A percentile compares a stretch with the other conserved stretches of the same genome.
Evolutionary conservation across 2,329 filamentous ascomycete genomes (phyloP).

Genomic region (Stenocarpella maydis): DNA sequence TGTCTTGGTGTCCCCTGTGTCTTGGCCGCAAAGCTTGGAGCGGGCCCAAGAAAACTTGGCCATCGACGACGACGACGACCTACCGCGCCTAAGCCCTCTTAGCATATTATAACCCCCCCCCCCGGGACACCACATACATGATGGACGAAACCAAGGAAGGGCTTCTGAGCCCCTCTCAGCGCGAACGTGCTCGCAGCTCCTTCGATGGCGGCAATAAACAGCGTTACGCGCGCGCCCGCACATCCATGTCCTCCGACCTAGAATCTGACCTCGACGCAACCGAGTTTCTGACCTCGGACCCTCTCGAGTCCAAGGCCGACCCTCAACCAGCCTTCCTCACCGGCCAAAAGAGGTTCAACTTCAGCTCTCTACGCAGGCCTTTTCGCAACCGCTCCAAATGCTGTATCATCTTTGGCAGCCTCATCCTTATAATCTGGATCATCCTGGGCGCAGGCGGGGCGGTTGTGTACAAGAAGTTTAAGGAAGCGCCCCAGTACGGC

Average conservation of each 20-base stretch:
- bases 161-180: conserved; percentile 32
- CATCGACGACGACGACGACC: not conserved
- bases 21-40: not conserved
- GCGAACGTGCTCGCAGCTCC: conserved; percentile 11
- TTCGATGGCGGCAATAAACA: conserved; percentile 9
- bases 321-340: conserved; percentile 35
- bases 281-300: conserved; percentile 42
- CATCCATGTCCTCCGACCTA: conserved; percentile 36
- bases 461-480: conserved; percentile 59
- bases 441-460: conserved; percentile 52
- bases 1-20: not conserved
- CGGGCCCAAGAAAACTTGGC: not conserved
- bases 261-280: conserved; percentile 46
- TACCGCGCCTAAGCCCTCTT: not conserved
- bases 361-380: conserved; percentile 27
- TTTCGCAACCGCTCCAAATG: conserved; percentile 43
- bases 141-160: conserved; percentile 35
- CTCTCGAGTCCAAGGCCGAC: conserved; percentile 23
- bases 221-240: conserved; percentile 8
- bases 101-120: too few relatives aligned
- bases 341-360: conserved; percentile 20
- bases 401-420: conserved; percentile 44
- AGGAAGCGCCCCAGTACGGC: conserved; percentile 57
- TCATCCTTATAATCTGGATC: conserved; percentile 47
- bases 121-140: not conserved